Evolutionary conservation across 495 filamentous ascomycete genomes (phyloP).

Genomic region (Ascobolus immersus): DNA sequence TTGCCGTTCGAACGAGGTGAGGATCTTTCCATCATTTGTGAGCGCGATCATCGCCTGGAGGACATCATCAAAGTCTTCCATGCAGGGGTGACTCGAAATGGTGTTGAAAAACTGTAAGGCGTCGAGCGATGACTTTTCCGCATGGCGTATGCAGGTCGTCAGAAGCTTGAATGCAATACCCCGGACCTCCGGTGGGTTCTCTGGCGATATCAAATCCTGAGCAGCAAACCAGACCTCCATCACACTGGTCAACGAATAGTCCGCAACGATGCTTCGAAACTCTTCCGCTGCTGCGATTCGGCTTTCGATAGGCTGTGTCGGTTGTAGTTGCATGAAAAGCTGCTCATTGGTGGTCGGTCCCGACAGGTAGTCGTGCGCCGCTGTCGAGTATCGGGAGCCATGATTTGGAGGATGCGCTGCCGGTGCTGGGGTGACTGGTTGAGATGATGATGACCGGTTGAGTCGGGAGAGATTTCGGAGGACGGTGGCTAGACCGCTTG

Average conservation of each 20-base stretch:
- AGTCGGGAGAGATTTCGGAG: conserved; percentile 11
- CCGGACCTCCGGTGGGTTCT: conserved; percentile 27
- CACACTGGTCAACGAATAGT: conserved; percentile 27
- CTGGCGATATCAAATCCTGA: conserved; percentile 34
- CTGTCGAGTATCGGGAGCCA: neutral
- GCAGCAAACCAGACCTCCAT: conserved; percentile 36
- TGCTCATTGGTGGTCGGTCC: conserved; percentile 21
- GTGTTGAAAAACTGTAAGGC: conserved; percentile 37
- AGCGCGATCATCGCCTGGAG: conserved; percentile 35
- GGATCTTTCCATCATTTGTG: conserved; percentile 34
- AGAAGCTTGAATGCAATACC: conserved; percentile 36
- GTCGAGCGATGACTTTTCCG: conserved; percentile 35
- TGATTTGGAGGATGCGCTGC: conserved; percentile 3
- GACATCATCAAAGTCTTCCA: conserved; percentile 37
- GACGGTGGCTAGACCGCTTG: too few relatives aligned
- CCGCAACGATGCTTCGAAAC: conserved; percentile 26
- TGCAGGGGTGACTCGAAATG: conserved; percentile 24
- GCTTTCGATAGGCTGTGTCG: conserved; percentile 18
- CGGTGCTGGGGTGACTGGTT: conserved; percentile 7
- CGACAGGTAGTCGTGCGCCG: conserved; percentile 12
- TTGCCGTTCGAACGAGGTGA: conserved; percentile 38
- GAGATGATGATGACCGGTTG: conserved; percentile 10
- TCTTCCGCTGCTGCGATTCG: conserved; percentile 30
- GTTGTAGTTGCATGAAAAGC: conserved; percentile 16
- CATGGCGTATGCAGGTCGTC: conserved; percentile 34